These are phyloP conservation scores for Penicillium sp. DNA, from an alignment of 2,329 filamentous ascomycete genomes.

Conservation along the genomic window DNA sequence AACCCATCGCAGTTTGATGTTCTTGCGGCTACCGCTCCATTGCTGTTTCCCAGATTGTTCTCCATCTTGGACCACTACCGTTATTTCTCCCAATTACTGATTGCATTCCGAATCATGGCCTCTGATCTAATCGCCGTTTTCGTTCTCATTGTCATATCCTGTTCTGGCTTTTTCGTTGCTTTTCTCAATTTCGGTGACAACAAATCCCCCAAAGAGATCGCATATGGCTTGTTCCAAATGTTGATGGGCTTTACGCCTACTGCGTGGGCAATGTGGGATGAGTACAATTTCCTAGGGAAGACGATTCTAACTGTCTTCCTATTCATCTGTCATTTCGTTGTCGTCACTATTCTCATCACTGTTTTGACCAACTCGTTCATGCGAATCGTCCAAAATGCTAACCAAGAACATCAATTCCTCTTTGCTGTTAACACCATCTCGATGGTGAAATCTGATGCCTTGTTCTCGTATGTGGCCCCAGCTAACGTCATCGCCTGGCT, in stretches of 20 bases:
- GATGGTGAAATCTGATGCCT: conserved; percentile 96
- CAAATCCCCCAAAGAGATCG: conserved; percentile 71
- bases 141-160: conserved; percentile 79
- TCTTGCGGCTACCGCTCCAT: conserved; percentile 85
- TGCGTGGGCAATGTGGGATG: conserved; percentile 86
- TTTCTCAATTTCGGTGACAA: conserved; percentile 78
- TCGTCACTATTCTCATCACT: conserved; percentile 91
- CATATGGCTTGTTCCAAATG: conserved; percentile 89
- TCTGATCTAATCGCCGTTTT: conserved; percentile 84
- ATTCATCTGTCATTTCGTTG: conserved; percentile 92
- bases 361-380: conserved; percentile 97
- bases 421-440: conserved; percentile 97
- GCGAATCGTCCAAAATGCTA: conserved; percentile 89
- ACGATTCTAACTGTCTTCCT: conserved; percentile 77
- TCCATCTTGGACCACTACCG: conserved; percentile 92
- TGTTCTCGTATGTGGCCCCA: conserved; percentile 92
- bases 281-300: conserved; percentile 77
- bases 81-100: conserved; percentile 92
- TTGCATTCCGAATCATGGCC: conserved; percentile 92
- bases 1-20: conserved; percentile 67
- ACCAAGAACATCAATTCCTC: conserved; percentile 87
- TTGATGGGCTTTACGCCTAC: conserved; percentile 95
- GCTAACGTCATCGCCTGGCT: conserved; percentile 91
- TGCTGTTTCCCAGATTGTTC: conserved; percentile 88
- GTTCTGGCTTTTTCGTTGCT: conserved; percentile 93